A percentile compares a stretch with the other conserved stretches of the same genome.
Conservation (phyloP, 306 rosid species). For the Cucumis sativus region DNA sequence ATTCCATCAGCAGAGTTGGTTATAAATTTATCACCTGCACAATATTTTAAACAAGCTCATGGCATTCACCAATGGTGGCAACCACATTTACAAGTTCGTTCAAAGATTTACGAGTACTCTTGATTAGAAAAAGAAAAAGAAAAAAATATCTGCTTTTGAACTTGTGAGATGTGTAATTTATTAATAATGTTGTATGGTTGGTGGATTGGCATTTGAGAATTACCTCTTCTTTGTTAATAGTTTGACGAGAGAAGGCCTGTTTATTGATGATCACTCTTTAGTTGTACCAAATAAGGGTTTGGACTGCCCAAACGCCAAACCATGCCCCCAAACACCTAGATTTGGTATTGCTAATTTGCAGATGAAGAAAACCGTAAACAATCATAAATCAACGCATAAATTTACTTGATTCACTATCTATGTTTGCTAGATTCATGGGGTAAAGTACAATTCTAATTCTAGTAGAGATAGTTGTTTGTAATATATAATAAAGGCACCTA, state of each 20-base stretch:
- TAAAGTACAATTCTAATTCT: too few relatives aligned
- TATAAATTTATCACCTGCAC: conserved; percentile 27
- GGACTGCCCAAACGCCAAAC: too few relatives aligned
- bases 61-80: conserved; percentile 97
- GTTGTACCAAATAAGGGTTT: too few relatives aligned
- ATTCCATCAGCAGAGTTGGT: conserved; percentile 74
- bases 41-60: conserved; percentile 63
- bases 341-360: too few relatives aligned
- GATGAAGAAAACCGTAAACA: too few relatives aligned
- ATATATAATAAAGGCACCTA: too few relatives aligned
- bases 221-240: background rate
- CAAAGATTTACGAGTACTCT: conserved; percentile 37
- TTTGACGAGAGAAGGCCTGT: background rate
- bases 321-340: too few relatives aligned
- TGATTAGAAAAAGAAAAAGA: background rate
- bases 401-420: too few relatives aligned
- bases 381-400: too few relatives aligned
- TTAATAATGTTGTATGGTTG: background rate
- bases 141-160: background rate
- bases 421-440: too few relatives aligned
- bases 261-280: background rate
- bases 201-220: conserved; percentile 1
- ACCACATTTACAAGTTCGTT: conserved; percentile 30
- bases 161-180: background rate
- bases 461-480: too few relatives aligned